Conservation (phyloP, 345 rosid genomes). For the Syzygium aqueum region DNA sequence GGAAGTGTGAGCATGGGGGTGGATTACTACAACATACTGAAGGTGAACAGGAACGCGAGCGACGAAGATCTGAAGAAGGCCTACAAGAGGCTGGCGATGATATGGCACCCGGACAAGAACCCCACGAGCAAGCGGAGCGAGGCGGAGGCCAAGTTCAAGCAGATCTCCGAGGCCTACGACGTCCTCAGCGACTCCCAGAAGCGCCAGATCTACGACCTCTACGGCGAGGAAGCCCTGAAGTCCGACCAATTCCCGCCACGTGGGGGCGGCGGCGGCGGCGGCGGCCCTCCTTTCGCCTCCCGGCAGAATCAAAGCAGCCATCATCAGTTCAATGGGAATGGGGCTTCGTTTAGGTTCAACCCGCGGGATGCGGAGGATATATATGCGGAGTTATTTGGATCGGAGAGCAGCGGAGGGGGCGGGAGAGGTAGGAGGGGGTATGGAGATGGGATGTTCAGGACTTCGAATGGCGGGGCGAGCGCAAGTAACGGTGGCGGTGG, state of each 20-base stretch:
- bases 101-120: slow-evolving; percentile 98
- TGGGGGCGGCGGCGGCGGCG: neutral
- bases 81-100: slow-evolving; percentile 87
- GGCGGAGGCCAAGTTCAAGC: slow-evolving; percentile 89
- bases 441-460: slow-evolving; percentile 38
- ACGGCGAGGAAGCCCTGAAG: slow-evolving; percentile 85
- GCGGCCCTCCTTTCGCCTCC: slow-evolving; percentile 1
- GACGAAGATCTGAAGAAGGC: slow-evolving; percentile 81
- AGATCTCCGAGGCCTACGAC: slow-evolving; percentile 74
- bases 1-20: slow-evolving; percentile 41
- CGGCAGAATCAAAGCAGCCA: slow-evolving; percentile 23
- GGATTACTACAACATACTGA: slow-evolving; percentile 89
- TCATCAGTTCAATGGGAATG: neutral
- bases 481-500: slow-evolving; percentile 11
- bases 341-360: slow-evolving; percentile 41
- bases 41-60: slow-evolving; percentile 81
- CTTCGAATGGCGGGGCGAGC: slow-evolving; percentile 9
- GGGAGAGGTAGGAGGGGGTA: slow-evolving; percentile 12
- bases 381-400: slow-evolving; percentile 69
- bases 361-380: slow-evolving; percentile 78
- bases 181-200: slow-evolving; percentile 45
- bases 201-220: slow-evolving; percentile 92
- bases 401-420: slow-evolving; percentile 10
- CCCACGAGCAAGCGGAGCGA: slow-evolving; percentile 52
- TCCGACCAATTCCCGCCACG: slow-evolving; percentile 64